A percentile compares a stretch with the other conserved stretches of the same genome.
phyloP scores from a whole-genome alignment of 345 rosid species.

The Garcia nutans region DNA sequence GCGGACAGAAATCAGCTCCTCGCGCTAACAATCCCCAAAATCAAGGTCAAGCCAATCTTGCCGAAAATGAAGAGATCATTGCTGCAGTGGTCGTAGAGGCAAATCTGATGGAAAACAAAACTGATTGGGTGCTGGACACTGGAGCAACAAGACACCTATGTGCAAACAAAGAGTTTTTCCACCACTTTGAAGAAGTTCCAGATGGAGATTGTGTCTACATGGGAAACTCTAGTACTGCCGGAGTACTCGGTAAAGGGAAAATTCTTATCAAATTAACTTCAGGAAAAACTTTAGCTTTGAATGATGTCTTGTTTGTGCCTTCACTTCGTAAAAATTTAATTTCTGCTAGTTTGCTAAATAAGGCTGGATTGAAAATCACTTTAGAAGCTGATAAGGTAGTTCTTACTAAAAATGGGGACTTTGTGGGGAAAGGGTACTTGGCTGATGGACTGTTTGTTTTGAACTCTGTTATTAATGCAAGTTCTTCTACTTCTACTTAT shows the following conservation, averaged over 20 bases:
- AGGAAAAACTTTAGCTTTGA: background rate
- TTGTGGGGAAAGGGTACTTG: slow-evolving; percentile 1
- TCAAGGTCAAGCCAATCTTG: background rate
- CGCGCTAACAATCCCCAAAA: no score
- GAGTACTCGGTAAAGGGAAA: background rate
- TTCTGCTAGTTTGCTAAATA: background rate
- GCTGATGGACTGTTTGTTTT: background rate
- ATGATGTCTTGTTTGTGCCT: background rate
- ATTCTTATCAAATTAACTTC: background rate
- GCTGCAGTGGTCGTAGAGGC: background rate
- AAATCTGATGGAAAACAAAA: background rate
- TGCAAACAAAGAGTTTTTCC: background rate
- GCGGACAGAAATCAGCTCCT: background rate
- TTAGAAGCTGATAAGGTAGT: background rate
- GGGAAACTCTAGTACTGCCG: background rate
- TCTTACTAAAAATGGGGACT: background rate
- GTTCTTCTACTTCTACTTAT: background rate
- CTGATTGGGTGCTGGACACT: background rate
- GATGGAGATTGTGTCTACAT: background rate
- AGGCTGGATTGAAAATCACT: background rate
- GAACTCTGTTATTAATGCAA: background rate
- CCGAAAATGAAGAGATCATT: background rate
- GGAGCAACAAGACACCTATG: background rate
- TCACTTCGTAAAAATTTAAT: background rate
- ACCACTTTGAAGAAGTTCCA: background rate